Conservation (phyloP, 495 filamentous ascomycete species). For the Hyphodiscus hymeniophilus region DNA sequence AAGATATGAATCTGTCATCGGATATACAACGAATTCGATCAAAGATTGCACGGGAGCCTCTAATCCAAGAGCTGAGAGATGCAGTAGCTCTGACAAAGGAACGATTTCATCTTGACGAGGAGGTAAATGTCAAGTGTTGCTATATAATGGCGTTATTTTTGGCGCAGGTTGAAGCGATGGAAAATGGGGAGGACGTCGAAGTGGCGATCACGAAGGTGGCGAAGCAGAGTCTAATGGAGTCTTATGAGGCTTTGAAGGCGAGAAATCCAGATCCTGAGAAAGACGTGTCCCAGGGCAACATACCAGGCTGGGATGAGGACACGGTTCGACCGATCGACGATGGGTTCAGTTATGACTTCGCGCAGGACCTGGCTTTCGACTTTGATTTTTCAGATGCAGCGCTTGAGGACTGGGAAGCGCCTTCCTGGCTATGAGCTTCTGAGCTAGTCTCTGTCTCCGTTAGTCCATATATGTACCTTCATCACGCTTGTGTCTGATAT, state of each 20-base stretch:
- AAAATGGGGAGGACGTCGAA: constrained; percentile 12
- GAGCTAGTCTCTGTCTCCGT: too few relatives aligned
- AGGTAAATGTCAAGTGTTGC: constrained; percentile 41
- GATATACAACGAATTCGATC: too few relatives aligned
- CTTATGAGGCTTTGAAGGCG: neutral
- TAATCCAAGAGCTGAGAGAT: constrained; percentile 30
- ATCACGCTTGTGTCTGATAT: too few relatives aligned
- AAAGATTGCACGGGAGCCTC: constrained; percentile 21
- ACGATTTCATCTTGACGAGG: constrained; percentile 38
- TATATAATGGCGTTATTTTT: constrained; percentile 38
- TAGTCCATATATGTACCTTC: too few relatives aligned
- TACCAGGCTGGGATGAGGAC: neutral
- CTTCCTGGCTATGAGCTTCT: neutral
- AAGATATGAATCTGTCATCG: neutral
- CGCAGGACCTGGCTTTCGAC: neutral
- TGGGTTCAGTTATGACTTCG: neutral
- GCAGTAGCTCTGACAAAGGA: constrained; percentile 28
- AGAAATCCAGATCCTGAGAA: neutral
- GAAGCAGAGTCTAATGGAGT: neutral
- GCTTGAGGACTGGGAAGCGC: neutral
- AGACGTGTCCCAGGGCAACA: neutral
- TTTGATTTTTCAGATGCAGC: neutral
- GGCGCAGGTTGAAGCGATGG: constrained; percentile 31
- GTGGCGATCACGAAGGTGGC: neutral
- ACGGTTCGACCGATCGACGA: neutral